Base-by-base conservation (phyloP, 441 rosid species). In the Bruguiera hainesii region DNA sequence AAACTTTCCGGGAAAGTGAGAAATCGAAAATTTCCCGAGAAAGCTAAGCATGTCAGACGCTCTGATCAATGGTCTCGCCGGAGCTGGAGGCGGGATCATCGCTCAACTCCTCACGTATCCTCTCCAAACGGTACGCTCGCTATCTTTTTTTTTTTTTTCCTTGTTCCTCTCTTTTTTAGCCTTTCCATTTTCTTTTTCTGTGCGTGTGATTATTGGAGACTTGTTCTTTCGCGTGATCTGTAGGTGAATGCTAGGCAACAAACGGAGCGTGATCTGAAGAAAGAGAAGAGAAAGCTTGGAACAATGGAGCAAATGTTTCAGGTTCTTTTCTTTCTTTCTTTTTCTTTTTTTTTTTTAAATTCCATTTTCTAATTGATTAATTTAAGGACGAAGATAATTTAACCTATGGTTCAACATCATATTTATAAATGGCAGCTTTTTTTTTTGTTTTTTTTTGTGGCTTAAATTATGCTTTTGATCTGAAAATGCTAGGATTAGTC, bases 71-170 rank as follows among this genome's bases (percentile, higher is more conserved):
- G 98, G 98, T 29, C 81, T 93, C 71, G 90, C 98, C 66, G 98
- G 97, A 62, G 97, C 97, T 46, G 97, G 97, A 26, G 98, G 97
- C 35, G 98, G 98, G 82, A 94, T 89, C 89, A 88, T 94, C 67
- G 93, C 98, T 81, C 98, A 94, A 70, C 89, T 94, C 65, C 86
- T 94, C 80, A 94, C 97, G 1, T 94, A 94, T 79, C 98, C 97
- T 78, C 97, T 94, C 60, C 98, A 94, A 81, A 89, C 93, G 60
- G 98, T 94, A 73, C 13, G 71, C 67, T 73, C 75, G 56, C 63
- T 63, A 64, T 56, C 65, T 33, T 57, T 23, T 15, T 2, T 28
- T 2, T 19, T 2, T 46, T 25, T 0, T 48, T 53, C 25, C 46
- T 60, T 3, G 19, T 28, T 21, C 46, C 28, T 61, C 5, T 16